A percentile compares a stretch with the other conserved stretches of the same genome.
These are phyloP conservation scores for Actinomucor elegans DNA, from an alignment of 371 early-diverging fungal species.

Conservation along the genomic window DNA sequence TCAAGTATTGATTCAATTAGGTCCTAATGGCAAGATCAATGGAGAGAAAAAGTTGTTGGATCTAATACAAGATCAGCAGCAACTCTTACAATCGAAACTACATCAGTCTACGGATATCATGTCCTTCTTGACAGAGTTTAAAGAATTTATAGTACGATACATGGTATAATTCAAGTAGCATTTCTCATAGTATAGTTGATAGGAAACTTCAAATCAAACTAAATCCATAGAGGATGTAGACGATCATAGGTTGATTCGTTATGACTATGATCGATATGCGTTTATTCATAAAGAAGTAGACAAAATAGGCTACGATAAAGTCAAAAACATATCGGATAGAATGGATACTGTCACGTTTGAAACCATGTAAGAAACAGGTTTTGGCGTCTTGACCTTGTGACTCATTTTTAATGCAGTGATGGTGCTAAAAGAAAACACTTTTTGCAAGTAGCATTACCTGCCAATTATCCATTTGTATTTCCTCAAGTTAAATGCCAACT, in stretches of 20 bases:
- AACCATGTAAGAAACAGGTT: constrained; percentile 12
- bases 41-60: constrained; percentile 2
- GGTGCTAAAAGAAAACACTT: constrained; percentile 6
- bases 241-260: background rate
- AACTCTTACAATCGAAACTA: constrained; percentile 3
- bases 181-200: background rate
- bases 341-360: constrained; percentile 22
- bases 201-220: no score
- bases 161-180: background rate
- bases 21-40: background rate
- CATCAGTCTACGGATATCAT: constrained; percentile 21
- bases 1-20: constrained; percentile 6
- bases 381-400: no score
- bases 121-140: constrained; percentile 34
- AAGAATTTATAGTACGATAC: constrained; percentile 29
- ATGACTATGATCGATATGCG: constrained; percentile 9
- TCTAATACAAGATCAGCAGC: background rate
- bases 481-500: constrained; percentile 13
- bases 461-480: constrained; percentile 20
- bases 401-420: background rate
- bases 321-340: constrained; percentile 18
- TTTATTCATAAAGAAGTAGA: constrained; percentile 20
- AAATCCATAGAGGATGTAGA: background rate
- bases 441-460: constrained; percentile 17
- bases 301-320: constrained; percentile 22